phyloP scores from a whole-genome alignment of 371 early-diverging fungal species.

The Rhizopus arrhizus region DNA sequence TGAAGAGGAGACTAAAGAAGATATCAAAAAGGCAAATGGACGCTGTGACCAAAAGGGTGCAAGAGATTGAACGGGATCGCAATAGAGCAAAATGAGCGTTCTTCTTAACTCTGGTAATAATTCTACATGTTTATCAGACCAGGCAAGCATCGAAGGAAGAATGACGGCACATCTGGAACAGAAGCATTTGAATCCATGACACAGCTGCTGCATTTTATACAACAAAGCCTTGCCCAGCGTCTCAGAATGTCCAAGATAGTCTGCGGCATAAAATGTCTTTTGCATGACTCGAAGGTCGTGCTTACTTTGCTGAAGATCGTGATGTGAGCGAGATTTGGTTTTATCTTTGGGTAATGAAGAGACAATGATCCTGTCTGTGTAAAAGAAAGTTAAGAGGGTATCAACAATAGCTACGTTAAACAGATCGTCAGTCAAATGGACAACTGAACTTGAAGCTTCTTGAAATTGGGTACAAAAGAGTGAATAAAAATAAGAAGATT shows the following conservation, averaged over 20 bases:
- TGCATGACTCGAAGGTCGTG: constrained; percentile 42
- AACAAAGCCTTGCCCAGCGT: constrained; percentile 34
- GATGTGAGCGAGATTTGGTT: constrained; percentile 17
- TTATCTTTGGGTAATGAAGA: constrained; percentile 8
- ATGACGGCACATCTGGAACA: constrained; percentile 44
- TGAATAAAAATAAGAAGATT: constrained; percentile 47
- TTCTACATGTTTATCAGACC: constrained; percentile 37
- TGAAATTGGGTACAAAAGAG: constrained; percentile 37
- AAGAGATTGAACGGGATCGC: constrained; percentile 43
- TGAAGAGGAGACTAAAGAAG: constrained; percentile 23
- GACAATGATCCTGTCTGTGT: constrained; percentile 21
- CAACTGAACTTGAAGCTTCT: constrained; percentile 14
- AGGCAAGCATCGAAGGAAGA: constrained; percentile 49
- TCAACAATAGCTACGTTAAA: constrained; percentile 25
- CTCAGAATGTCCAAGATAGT: constrained; percentile 44
- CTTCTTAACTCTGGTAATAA: constrained; percentile 28
- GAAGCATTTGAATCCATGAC: constrained; percentile 48
- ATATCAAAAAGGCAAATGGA: constrained; percentile 39
- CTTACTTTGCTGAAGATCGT: constrained; percentile 34
- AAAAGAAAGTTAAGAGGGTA: constrained; percentile 16
- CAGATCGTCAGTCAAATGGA: constrained; percentile 20
- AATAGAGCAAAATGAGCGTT: constrained; percentile 31
- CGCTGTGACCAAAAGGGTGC: constrained; percentile 42
- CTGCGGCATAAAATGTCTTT: constrained; percentile 43
- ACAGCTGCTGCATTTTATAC: constrained; percentile 35